Evolutionary conservation across 805 yeast species (phyloP).

Genomic region (Ogataea pilisensis): DNA sequence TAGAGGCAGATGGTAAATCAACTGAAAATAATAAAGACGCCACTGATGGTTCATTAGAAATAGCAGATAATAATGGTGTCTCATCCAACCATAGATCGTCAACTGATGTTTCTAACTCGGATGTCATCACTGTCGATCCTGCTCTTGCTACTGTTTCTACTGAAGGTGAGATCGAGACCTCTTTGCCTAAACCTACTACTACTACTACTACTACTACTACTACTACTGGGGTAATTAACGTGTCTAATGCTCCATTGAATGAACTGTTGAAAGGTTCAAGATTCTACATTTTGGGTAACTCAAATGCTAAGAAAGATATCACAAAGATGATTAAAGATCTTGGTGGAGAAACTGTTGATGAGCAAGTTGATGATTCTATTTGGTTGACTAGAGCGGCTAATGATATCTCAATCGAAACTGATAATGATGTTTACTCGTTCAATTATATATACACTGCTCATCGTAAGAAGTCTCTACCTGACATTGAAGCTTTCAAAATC

Average conservation of each 20-base stretch:
- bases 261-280: neutral
- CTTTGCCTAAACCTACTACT: neutral
- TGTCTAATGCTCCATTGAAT: neutral
- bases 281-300: constrained; percentile 17
- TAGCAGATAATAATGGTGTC: too few species aligned
- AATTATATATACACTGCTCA: constrained; percentile 23
- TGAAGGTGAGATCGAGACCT: neutral
- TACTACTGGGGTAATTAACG: neutral
- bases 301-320: constrained; percentile 14
- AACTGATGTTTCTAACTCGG: too few species aligned
- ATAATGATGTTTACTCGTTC: constrained; percentile 19
- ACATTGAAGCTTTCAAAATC: constrained; percentile 17
- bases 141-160: neutral
- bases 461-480: constrained; percentile 12
- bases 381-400: constrained; percentile 18
- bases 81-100: too few species aligned
- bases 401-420: constrained; percentile 11
- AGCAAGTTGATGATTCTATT: constrained; percentile 7
- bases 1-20: neutral
- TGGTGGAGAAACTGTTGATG: constrained; percentile 22
- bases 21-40: neutral
- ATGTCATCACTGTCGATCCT: neutral
- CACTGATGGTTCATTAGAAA: neutral
- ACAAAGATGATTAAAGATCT: constrained; percentile 15
- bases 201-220: neutral